Evolutionary conservation across 768 basidiomycete genomes (phyloP), one percentile per base, ranked within the genome.

Genomic region (Pleurotus giganteus): DNA sequence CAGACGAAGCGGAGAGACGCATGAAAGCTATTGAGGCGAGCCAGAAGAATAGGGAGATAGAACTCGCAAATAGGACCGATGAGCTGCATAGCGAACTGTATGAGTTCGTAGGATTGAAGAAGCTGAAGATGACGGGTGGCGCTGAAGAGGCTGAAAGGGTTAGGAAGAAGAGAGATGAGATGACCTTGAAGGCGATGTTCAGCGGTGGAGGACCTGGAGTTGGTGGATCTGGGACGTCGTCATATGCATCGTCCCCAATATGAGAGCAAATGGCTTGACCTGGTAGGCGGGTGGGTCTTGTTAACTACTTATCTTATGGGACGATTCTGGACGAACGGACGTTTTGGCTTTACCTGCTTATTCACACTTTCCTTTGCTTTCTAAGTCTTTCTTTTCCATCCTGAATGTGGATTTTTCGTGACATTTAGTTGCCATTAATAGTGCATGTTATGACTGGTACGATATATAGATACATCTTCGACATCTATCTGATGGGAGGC

Each of bases 91-190:
- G 79, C 12, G 96, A 98, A 74, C 66, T 99, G 61, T 70, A 73
- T 42, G 92, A 89, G 3, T 98, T 98, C 70, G 94, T 99, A 50
- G 79, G 74, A 3, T 83, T 85, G 57, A 90, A 89, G 78, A 94
- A 89, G 74, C 72, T 99, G 68, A 91, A 85, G 78, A 88, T 94
- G 90, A 99, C 95, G 15, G 96, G 95, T 24, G 95, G 94, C 12
- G 89, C 92, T 21, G 92, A 95, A 69, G 93, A 96, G 73, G 81
- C 75, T 21, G 96, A 99, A 73, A 78, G 96, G 54, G 79, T 95
- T 61, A 76, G 95, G 62, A 89, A 94, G 76, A 84, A 83, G 66
- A 77, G 85, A 69, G 92, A 90, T 65, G 94, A 94, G 51, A 69
- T 84, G 72, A 86, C 91, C 19, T 72, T 98, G 60, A 94, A 88